A percentile compares a stretch with the other conserved stretches of the same genome.
These are phyloP conservation scores for Arbutus unedo DNA, from an alignment of 148 eudicot species.

Conservation along the genomic window DNA sequence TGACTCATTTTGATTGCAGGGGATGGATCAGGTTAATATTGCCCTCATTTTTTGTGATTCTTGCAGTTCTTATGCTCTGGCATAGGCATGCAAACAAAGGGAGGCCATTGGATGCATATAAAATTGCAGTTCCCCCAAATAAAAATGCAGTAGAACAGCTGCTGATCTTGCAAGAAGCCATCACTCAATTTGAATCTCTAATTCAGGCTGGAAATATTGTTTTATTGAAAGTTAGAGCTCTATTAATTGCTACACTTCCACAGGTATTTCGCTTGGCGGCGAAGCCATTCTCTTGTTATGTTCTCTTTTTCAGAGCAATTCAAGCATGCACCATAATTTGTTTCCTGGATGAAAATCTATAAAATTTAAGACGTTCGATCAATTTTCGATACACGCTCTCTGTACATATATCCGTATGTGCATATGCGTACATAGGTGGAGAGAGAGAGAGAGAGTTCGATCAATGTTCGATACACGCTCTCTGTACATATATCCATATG, in stretches of 20 bases:
- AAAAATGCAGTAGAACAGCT: conserved; percentile 82
- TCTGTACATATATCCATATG: too few relatives aligned
- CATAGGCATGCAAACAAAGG: conserved; percentile 46
- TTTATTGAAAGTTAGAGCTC: conserved; percentile 69
- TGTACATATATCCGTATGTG: too few relatives aligned
- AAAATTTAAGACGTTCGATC: background rate
- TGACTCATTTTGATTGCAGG: conserved; percentile 35
- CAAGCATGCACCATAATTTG: background rate
- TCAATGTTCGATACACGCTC: background rate
- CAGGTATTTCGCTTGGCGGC: conserved; percentile 43
- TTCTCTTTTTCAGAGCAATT: background rate
- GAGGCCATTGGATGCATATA: conserved; percentile 55
- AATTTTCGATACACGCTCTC: background rate
- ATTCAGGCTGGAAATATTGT: conserved; percentile 64
- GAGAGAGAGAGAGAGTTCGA: background rate
- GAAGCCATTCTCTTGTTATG: background rate
- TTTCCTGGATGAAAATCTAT: background rate
- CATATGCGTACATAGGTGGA: background rate
- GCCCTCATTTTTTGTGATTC: conserved; percentile 43
- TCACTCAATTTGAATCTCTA: conserved; percentile 59
- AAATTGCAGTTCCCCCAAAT: conserved; percentile 55
- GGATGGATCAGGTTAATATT: conserved; percentile 59
- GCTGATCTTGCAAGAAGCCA: conserved; percentile 66
- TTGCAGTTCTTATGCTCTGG: conserved; percentile 65
- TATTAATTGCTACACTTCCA: conserved; percentile 61